These are phyloP conservation scores for Hypomyces perniciosus DNA, from an alignment of 2,329 filamentous ascomycete genomes.

Conservation along the genomic window DNA sequence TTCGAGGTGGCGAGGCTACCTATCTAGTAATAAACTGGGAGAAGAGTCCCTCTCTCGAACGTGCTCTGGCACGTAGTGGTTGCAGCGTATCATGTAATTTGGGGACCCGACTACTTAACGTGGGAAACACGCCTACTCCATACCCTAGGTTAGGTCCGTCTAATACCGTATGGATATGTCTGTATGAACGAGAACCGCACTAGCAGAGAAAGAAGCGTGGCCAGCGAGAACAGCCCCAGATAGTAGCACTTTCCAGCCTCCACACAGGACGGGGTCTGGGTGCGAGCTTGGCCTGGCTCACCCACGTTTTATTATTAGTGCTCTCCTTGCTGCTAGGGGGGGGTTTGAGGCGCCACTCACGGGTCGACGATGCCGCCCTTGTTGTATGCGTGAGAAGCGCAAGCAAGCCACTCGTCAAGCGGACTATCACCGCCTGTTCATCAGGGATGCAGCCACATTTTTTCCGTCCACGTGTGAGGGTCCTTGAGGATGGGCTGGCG, in stretches of 20 bases:
- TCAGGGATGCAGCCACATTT: conserved; percentile 11
- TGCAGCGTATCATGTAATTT: conserved; percentile 1
- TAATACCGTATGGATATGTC: conserved; percentile 11
- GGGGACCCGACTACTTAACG: conserved; percentile 5
- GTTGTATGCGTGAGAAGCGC: not conserved
- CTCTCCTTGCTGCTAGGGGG: conserved; percentile 1
- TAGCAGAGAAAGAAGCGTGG: conserved; percentile 8
- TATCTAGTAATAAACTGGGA: conserved; percentile 12
- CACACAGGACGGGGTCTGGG: not conserved
- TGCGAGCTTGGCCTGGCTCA: conserved; percentile 9
- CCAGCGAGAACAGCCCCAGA: conserved; percentile 8
- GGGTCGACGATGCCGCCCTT: conserved; percentile 12
- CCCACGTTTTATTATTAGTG: conserved; percentile 12
- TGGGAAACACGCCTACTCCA: conserved; percentile 2
- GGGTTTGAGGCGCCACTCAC: conserved; percentile 12
- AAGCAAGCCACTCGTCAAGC: conserved; percentile 11
- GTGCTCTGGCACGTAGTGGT: conserved; percentile 3
- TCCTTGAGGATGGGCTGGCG: not conserved
- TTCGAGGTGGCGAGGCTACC: conserved; percentile 1
- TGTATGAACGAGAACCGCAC: conserved; percentile 12
- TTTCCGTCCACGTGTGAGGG: conserved; percentile 7
- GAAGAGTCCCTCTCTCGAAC: not conserved
- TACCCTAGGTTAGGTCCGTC: conserved; percentile 8
- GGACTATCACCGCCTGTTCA: conserved; percentile 6
- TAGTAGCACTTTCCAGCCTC: conserved; percentile 11